Base-by-base conservation (phyloP, 1,284 basidiomycete genomes). In the Cryptococcus jaspeensis region DNA sequence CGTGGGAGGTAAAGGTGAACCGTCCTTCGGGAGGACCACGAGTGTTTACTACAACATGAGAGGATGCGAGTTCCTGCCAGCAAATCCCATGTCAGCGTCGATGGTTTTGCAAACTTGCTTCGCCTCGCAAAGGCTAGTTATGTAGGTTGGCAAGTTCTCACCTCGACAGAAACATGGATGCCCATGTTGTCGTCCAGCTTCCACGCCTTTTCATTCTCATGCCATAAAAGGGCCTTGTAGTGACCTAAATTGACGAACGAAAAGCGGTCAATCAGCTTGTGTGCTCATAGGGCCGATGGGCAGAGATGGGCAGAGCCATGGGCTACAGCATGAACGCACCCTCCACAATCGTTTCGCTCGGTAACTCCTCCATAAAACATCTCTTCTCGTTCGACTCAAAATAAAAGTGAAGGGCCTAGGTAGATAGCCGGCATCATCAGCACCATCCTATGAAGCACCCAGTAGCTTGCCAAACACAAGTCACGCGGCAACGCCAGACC, bases 1-100 rank as follows among this genome's bases (percentile, higher is more conserved):
- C 92, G 78, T 97, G 92, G 2, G 92, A 94, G 18, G 95, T 96
- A 74, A 99, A 99, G 0, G 95, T 98, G 79, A 99, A 99, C 62
- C 87, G 86, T 48, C 95, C 90, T 55, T 96, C 89, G 7, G 86
- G 81, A 6, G 92, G 89, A 0, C 95, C 96, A 16, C 86, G 87
- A 2, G 92, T 93, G 67, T 89, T 88, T 41, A 92, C 92, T 32
- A 95, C 88, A 8, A 50, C 52, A 40, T 68, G 61, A 6, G 64
- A 64, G 7, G 63, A 61, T 8, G 63, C 40, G 39, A 75, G 51
- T 64, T 76, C 73, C 71, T 75, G 55, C 11, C 15, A 44, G 11
- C 37, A 20, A 42, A 37, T 15, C 16, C 22, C 20, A 35, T 16
- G 13, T 15, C 50, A n/a, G 22, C 36, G 18, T 46, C 22, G 11